A percentile compares a stretch with the other conserved stretches of the same genome.
Conservation (phyloP, 192 early-diverging fungal species). For the Neocallimastix lanati region DNA sequence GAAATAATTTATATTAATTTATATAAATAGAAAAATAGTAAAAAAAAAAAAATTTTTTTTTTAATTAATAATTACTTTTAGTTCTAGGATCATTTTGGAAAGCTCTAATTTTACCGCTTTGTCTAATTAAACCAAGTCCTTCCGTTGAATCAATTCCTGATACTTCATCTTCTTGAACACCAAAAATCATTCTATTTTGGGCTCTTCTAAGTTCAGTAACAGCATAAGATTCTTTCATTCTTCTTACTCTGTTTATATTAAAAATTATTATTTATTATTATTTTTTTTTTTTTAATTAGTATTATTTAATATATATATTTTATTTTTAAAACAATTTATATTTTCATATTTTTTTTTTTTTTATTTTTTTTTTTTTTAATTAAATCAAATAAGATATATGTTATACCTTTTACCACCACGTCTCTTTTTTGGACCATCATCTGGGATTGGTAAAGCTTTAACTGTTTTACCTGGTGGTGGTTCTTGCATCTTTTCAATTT, state of each 20-base stretch:
- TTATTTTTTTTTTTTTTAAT: too few relatives aligned
- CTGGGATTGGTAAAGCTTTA: conserved; percentile 81
- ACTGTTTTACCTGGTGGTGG: conserved; percentile 67
- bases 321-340: too few relatives aligned
- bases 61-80: conserved; percentile 38
- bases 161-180: conserved; percentile 74
- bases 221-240: conserved; percentile 62
- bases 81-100: conserved; percentile 44
- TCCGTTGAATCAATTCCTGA: conserved; percentile 64
- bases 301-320: too few relatives aligned
- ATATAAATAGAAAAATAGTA: neutral
- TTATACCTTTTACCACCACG: conserved; percentile 64
- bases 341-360: too few relatives aligned
- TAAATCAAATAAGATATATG: neutral
- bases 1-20: too few relatives aligned
- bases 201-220: conserved; percentile 76
- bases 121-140: conserved; percentile 74
- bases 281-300: too few relatives aligned
- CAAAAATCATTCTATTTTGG: conserved; percentile 81
- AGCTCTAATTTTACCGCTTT: conserved; percentile 61
- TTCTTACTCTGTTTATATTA: conserved; percentile 36
- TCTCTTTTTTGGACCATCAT: conserved; percentile 74
- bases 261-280: neutral
- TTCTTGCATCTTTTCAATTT: conserved; percentile 67
- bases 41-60: neutral